Base-by-base conservation (phyloP, 192 early-diverging fungal species). In the Phlyctochytrium arcticum region DNA sequence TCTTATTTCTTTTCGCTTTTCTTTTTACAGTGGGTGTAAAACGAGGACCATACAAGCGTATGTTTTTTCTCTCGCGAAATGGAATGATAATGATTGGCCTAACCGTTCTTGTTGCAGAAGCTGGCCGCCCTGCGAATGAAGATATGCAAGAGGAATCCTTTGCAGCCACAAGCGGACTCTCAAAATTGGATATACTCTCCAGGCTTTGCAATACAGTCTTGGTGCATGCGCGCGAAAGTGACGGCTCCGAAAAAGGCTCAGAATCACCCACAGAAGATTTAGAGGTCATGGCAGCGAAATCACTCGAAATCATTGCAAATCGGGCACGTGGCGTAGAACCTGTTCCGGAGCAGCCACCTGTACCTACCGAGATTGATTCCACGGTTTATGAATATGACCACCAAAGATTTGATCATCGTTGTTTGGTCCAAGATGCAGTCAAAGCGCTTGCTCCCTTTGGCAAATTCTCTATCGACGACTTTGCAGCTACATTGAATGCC, bases 11-110 rank as follows among this genome's bases (percentile, higher is more conserved):
- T n/a, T n/a, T n/a, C n/a, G n/a, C n/a, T n/a, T n/a, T n/a, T n/a
- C n/a, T n/a, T n/a, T n/a, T n/a, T n/a, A n/a, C 39, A 44, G 55
- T 57, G 24, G 92, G 92, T 6, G 79, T 92, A 54, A 92, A 92
- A 62, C 77, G 92, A 10, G 92, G 92, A 9, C 90, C 88, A 3
- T 92, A 91, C 56, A 90, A 90, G 61, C 66, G 80, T 33, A 76
- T 75, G 60, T 9, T 19, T 8, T 0, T n/a, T 44, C 39, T 44
- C 39, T n/a, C 15, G 21, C 39, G 15, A 12, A 12, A 10, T 19
- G 39, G 39, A 2, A 44, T 44, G 12, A 12, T 44, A 44, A 44
- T 44, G 39, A n/a, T 44, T n/a, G 12, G 39, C 21, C 21, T 44
- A n/a, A 19, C 39, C 12, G 12, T 42, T 44, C 39, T n/a, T n/a